phyloP scores from a whole-genome alignment of 257 asterid genomes.

The Haberlea rhodopensis region DNA sequence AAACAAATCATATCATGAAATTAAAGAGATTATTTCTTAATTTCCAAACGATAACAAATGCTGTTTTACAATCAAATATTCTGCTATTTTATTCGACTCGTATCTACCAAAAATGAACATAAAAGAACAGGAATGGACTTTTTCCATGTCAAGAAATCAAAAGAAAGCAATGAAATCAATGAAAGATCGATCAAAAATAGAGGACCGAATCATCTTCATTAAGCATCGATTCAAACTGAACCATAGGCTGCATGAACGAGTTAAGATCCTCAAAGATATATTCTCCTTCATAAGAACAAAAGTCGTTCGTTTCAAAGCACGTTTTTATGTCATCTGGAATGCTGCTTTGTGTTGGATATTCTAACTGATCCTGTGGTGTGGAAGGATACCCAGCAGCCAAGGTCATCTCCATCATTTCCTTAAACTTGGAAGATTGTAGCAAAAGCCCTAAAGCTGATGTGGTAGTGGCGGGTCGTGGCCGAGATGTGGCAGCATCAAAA shows the following conservation, averaged over 20 bases:
- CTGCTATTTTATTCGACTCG: conserved; percentile 31
- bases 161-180: background rate
- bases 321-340: conserved; percentile 56
- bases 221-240: conserved; percentile 52
- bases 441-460: conserved; percentile 85
- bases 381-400: conserved; percentile 49
- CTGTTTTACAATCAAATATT: conserved; percentile 21
- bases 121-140: conserved; percentile 26
- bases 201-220: conserved; percentile 29
- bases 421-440: conserved; percentile 71
- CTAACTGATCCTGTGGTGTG: conserved; percentile 24
- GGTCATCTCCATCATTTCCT: conserved; percentile 88
- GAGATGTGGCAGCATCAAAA: conserved; percentile 18
- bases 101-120: conserved; percentile 44
- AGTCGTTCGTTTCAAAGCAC: conserved; percentile 42
- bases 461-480: conserved; percentile 39
- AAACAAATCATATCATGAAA: background rate
- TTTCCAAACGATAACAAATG: conserved; percentile 11
- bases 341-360: conserved; percentile 41
- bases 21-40: background rate
- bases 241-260: conserved; percentile 63
- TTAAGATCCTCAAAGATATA: conserved; percentile 64
- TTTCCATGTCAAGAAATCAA: background rate
- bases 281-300: conserved; percentile 42
- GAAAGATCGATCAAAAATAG: background rate